Percentiles rank a stretch among this genome's conserved stretches.
Evolutionary conservation across 1,284 basidiomycete genomes (phyloP).

Genomic region (Microbotryum violaceum): DNA sequence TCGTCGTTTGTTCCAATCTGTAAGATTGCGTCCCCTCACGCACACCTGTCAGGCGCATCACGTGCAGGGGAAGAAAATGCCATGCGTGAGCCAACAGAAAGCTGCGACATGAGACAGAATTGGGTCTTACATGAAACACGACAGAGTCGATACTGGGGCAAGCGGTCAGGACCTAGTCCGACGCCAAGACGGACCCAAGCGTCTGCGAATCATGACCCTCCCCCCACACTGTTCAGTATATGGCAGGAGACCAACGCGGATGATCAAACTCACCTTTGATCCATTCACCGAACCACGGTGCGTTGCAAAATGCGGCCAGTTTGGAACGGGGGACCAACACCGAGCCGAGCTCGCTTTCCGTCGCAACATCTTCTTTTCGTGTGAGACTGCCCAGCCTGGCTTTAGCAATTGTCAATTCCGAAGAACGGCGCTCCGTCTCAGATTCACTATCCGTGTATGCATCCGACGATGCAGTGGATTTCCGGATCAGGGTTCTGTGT

Average conservation of each 20-base stretch:
- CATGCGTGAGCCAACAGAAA: too few relatives aligned
- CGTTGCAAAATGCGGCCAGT: constrained; percentile 57
- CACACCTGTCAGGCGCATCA: too few relatives aligned
- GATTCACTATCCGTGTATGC: constrained; percentile 3
- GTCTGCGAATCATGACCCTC: not conserved
- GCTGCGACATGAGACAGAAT: too few relatives aligned
- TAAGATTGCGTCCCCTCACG: constrained; percentile 51
- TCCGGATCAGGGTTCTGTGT: not conserved
- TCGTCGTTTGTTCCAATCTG: constrained; percentile 58
- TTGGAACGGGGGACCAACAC: constrained; percentile 51
- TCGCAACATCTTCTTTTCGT: too few relatives aligned
- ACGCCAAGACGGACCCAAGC: constrained; percentile 21
- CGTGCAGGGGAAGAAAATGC: too few relatives aligned
- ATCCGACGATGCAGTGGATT: not conserved
- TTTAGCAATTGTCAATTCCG: too few relatives aligned
- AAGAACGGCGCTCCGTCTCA: not conserved
- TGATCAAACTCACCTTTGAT: constrained; percentile 53
- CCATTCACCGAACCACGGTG: constrained; percentile 69
- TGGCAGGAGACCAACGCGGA: too few relatives aligned
- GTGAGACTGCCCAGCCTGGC: too few relatives aligned
- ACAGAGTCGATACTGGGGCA: constrained; percentile 66
- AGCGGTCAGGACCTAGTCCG: too few relatives aligned
- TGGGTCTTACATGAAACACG: constrained; percentile 58
- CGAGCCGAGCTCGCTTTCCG: too few relatives aligned
- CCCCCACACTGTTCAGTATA: too few relatives aligned